Base-by-base conservation (phyloP, 768 basidiomycete genomes). In the Termitomyces sp. region DNA sequence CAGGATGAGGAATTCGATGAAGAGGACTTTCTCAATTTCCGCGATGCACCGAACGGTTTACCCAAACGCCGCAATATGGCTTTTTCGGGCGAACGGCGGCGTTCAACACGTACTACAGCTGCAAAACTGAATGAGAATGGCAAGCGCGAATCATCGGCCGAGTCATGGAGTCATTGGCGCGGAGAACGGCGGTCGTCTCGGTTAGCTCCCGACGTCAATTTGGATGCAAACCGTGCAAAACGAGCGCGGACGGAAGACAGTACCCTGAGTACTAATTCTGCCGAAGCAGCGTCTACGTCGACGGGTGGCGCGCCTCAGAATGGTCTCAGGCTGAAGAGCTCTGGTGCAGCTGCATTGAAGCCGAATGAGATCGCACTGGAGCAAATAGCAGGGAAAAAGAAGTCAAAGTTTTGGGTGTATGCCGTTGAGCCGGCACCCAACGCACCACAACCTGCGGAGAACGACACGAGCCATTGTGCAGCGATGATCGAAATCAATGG, bases 331-430 rank as follows among this genome's bases (percentile, higher is more conserved):
- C 64, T 80, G 52, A 86, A 83, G 68, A 69, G 65, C 16, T 76
- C 78, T 44, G 82, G 86, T 41, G 84, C 86, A 0, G 83, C 88
- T 15, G 83, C 82, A 33, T 65, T 89, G 58, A 90, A 85, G 64
- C 81, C 87, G 13, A 84, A 76, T 33, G 89, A 93, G 65, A 73
- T 84, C 40, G 86, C 86, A n/a, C 59, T 90, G 65, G 90, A 90
- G 54, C 80, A 86, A 56, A 76, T 90, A 22, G 83, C 81, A 32
- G 89, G 90, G 57, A 90, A 86, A 74, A 92, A 89, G 73, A 85
- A 80, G 68, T 92, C 91, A 64, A 91, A 88, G 64, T 92, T 85
- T 67, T 91, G 91, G 90, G 86, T 88, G 41, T 94, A 94, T 59
- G 91, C 91, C 18, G 88, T 93, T 23, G 91, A 93, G 61, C 87